Percentiles rank a stretch among this genome's conserved stretches.
Evolutionary conservation across 2,329 filamentous ascomycete species (phyloP).

Genomic region (Polytolypa hystricis): DNA sequence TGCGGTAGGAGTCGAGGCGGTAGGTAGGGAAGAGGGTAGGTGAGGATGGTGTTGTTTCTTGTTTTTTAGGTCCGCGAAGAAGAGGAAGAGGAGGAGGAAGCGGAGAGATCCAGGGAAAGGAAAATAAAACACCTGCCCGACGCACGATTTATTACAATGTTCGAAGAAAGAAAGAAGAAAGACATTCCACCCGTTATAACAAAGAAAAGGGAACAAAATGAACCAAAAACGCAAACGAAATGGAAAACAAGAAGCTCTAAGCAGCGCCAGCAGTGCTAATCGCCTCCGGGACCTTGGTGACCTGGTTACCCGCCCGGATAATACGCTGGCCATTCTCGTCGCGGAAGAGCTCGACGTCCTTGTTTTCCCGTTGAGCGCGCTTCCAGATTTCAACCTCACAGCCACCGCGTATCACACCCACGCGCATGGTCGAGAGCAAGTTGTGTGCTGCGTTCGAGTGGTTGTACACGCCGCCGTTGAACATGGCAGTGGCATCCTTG

Average conservation of each 20-base stretch:
- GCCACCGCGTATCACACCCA: conserved; percentile 75
- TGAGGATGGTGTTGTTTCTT: too few species aligned
- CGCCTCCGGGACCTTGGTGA: conserved; percentile 71
- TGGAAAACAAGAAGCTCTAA: conserved; percentile 25
- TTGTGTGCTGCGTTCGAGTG: conserved; percentile 89
- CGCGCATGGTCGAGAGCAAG: conserved; percentile 74
- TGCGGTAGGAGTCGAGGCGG: too few species aligned
- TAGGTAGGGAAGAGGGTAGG: too few species aligned
- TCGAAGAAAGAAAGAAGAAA: too few species aligned
- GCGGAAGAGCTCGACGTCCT: conserved; percentile 68
- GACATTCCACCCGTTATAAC: too few species aligned
- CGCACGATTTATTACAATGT: too few species aligned
- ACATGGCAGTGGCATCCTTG: conserved; percentile 81
- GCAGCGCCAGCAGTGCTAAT: conserved; percentile 76
- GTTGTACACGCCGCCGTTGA: conserved; percentile 83
- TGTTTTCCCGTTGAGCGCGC: conserved; percentile 71
- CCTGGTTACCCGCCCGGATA: conserved; percentile 72
- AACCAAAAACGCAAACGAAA: conserved; percentile 16
- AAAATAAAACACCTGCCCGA: too few species aligned
- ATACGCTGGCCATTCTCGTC: conserved; percentile 74
- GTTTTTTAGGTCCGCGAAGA: too few species aligned
- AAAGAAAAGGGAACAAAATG: conserved; percentile 6
- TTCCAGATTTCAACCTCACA: conserved; percentile 93
- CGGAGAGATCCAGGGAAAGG: too few species aligned
- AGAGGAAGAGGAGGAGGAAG: too few species aligned